These are phyloP conservation scores for Mycena leptocephala DNA, from an alignment of 768 basidiomycete genomes.

Conservation along the genomic window DNA sequence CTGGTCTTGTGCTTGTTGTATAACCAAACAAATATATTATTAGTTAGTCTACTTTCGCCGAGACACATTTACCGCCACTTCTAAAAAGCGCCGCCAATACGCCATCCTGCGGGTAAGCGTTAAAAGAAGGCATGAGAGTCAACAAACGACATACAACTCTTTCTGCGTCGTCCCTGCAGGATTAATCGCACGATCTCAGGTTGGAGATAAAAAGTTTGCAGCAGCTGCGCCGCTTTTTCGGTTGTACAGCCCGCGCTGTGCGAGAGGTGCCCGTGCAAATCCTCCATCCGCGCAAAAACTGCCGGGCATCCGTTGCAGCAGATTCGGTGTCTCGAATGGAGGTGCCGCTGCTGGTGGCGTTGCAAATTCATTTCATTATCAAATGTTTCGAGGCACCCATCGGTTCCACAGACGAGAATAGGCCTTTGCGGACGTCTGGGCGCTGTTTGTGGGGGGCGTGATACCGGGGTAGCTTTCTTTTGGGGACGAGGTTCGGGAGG, in stretches of 20 bases:
- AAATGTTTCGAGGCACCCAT: not conserved
- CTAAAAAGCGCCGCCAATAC: not conserved
- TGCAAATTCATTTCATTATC: not conserved
- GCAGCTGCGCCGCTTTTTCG: not conserved
- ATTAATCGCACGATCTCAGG: not conserved
- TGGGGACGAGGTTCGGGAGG: not conserved
- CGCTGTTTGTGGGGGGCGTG: not conserved
- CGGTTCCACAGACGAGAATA: not conserved
- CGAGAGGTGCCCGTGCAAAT: not conserved
- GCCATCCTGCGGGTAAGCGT: not conserved
- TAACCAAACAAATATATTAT: slow-evolving; percentile 10
- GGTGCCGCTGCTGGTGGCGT: not conserved
- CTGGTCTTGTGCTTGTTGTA: slow-evolving; percentile 24
- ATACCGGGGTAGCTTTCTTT: not conserved
- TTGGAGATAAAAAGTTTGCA: not conserved
- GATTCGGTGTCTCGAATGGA: not conserved
- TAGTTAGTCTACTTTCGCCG: not conserved
- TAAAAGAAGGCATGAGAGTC: not conserved
- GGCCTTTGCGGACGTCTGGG: not conserved
- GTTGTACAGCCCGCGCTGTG: not conserved
- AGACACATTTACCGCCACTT: not conserved
- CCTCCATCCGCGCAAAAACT: not conserved
- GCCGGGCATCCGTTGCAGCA: not conserved
- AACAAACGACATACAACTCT: not conserved
- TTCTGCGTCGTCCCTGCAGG: not conserved